Evolutionary conservation across 2,329 filamentous ascomycete genomes (phyloP), one percentile per base, ranked within the genome.

Genomic region (Xylariaceae sp.): DNA sequence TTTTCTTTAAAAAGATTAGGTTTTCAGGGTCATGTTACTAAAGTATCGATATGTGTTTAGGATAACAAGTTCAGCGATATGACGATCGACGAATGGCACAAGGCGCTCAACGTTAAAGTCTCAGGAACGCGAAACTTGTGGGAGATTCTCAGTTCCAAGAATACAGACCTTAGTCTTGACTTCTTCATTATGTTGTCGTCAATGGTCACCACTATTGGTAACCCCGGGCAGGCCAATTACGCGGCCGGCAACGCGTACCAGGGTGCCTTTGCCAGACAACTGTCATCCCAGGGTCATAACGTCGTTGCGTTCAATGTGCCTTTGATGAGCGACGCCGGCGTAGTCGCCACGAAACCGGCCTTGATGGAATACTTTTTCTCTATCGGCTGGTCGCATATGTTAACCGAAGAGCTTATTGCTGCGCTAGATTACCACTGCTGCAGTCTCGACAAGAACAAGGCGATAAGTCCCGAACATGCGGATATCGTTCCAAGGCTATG

Each of bases 311-410:
- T 69, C 12, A 63, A 69, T 39, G 58, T 68, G 41, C 67, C 67
- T 3, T 65, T 62, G 65, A 68, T 69, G 63, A 55, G 57, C 19
- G 62, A 62, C 11, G 60, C 64, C 17, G 64, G 67, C 40, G 64
- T 67, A 47, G 58, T 69, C 11, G 64, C 62, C 7, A 65, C 67
- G 21, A 61, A 46, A 19, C 41, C 48, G 17, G 53, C 26, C 12
- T 9, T 40, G 12, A 44, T 50, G 46, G 45, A 36, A 14, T 47
- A 16, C 60, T 58, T 55, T 39, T 41, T 37, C 51, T 54, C 43
- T 4, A 53, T 36, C 54, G 61, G 26, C 16, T 54, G 31, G 43
- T 29, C 41, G 19, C 54, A 61, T 7, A 62, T 71, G 37, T 58
- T 61, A 4, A 58, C 49, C 6, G 29, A 34, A 7, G 69, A 71